Conservation (phyloP, 2,329 filamentous ascomycete species). For the Stachybotrys chlorohalonatus region DNA sequence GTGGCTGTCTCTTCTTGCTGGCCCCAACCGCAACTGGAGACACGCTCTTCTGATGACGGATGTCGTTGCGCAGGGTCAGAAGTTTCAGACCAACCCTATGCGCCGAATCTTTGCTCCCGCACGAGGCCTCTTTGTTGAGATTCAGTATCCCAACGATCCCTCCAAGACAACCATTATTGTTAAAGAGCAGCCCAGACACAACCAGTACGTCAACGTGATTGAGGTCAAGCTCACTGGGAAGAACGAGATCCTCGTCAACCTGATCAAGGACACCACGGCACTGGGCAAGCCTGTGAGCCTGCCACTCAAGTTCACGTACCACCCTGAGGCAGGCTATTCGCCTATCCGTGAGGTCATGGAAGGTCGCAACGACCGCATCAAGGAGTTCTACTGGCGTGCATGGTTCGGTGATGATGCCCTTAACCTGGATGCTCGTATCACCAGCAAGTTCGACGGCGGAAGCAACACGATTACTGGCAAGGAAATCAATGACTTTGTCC, state of each 20-base stretch:
- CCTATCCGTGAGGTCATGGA: conserved; percentile 96
- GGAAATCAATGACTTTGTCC: conserved; percentile 97
- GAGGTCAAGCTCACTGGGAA: conserved; percentile 68
- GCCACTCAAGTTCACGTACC: conserved; percentile 83
- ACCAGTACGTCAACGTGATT: conserved; percentile 81
- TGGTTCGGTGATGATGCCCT: conserved; percentile 89
- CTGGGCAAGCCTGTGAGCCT: conserved; percentile 74
- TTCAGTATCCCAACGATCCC: conserved; percentile 71
- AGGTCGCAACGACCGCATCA: conserved; percentile 92
- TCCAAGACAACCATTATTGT: conserved; percentile 77
- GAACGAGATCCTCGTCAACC: conserved; percentile 75
- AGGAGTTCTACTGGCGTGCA: conserved; percentile 97
- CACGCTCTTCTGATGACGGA: conserved; percentile 92
- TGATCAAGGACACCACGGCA: conserved; percentile 90
- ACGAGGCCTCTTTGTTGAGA: conserved; percentile 82
- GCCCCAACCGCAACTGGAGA: conserved; percentile 80
- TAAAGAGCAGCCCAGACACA: conserved; percentile 76
- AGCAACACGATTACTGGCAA: conserved; percentile 79
- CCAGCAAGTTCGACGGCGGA: conserved; percentile 84
- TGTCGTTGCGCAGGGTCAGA: conserved; percentile 87
- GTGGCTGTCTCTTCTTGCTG: conserved; percentile 85
- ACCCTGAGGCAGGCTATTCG: conserved; percentile 93
- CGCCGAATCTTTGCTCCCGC: conserved; percentile 82
- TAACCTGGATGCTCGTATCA: conserved; percentile 76
- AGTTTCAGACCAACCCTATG: conserved; percentile 96